Percentiles rank a stretch among this genome's conserved stretches.
phyloP scores from a whole-genome alignment of 2,329 filamentous ascomycete genomes.

The Sphaerostilbella broomeana region DNA sequence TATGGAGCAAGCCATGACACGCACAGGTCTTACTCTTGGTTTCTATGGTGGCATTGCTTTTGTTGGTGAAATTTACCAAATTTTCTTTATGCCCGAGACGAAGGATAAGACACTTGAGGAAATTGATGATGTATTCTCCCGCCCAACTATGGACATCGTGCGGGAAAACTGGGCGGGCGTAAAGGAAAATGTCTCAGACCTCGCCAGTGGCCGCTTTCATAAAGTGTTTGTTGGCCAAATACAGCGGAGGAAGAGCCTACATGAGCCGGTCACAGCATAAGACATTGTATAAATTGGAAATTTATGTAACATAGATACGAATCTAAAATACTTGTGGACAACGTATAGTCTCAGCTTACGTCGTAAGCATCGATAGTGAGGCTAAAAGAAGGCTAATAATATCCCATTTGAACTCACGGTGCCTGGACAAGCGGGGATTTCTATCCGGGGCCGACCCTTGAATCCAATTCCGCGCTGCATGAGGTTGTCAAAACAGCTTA shows the following conservation, averaged over 20 bases:
- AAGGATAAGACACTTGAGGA: conserved; percentile 64
- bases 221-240: conserved; percentile 21
- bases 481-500: too few relatives aligned
- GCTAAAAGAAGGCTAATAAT: too few relatives aligned
- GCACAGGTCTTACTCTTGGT: conserved; percentile 58
- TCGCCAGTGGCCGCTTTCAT: conserved; percentile 18
- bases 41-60: conserved; percentile 71
- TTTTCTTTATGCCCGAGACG: conserved; percentile 70
- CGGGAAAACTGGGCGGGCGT: conserved; percentile 44
- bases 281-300: too few relatives aligned
- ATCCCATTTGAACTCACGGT: too few relatives aligned
- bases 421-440: too few relatives aligned
- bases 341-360: too few relatives aligned
- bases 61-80: conserved; percentile 64
- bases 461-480: too few relatives aligned
- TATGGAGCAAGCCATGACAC: conserved; percentile 63
- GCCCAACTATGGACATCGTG: conserved; percentile 57
- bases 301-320: too few relatives aligned
- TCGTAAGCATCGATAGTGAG: too few relatives aligned
- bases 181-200: conserved; percentile 24
- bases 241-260: conserved; percentile 11
- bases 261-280: conserved; percentile 11
- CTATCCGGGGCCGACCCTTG: too few relatives aligned
- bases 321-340: too few relatives aligned
- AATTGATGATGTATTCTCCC: conserved; percentile 60